A percentile compares a stretch with the other conserved stretches of the same genome.
These are phyloP conservation scores for Solanum megistacrolobum DNA, from an alignment of 257 asterid genomes.

Conservation along the genomic window DNA sequence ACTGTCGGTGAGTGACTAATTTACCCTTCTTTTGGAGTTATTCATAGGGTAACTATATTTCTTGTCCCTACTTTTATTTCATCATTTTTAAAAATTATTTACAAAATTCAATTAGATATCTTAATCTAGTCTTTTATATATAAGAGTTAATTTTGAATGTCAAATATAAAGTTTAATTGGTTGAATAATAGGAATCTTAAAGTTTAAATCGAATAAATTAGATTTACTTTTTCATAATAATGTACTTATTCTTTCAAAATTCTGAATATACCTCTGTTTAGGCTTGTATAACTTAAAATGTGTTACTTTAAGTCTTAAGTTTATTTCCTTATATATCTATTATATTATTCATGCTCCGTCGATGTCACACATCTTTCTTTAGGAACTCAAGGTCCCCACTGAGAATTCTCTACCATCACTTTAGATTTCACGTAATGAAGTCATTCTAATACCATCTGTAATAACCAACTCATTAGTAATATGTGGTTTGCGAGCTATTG, in stretches of 20 bases:
- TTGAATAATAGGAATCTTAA: background rate
- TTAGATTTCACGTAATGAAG: background rate
- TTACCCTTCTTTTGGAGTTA: background rate
- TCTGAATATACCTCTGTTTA: background rate
- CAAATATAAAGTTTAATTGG: background rate
- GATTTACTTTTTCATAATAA: too few species aligned
- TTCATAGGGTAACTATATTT: background rate
- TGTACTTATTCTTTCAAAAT: background rate
- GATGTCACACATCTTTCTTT: background rate
- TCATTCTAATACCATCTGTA: background rate
- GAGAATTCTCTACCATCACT: background rate
- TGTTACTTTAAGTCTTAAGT: background rate
- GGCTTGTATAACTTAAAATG: background rate
- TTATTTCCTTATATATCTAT: background rate
- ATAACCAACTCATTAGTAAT: background rate
- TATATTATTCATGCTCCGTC: background rate
- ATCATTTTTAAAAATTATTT: background rate
- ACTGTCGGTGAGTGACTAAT: slow-evolving; percentile 53
- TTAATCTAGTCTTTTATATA: too few species aligned
- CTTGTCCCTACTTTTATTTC: background rate
- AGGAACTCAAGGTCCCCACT: background rate
- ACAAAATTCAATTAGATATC: background rate
- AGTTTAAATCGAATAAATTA: too few species aligned
- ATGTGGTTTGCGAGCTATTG: too few species aligned
- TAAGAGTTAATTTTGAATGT: background rate